A percentile compares a stretch with the other conserved stretches of the same genome.
phyloP scores from a whole-genome alignment of 1,284 basidiomycete species.

The Pyrrhoderma noxium region DNA sequence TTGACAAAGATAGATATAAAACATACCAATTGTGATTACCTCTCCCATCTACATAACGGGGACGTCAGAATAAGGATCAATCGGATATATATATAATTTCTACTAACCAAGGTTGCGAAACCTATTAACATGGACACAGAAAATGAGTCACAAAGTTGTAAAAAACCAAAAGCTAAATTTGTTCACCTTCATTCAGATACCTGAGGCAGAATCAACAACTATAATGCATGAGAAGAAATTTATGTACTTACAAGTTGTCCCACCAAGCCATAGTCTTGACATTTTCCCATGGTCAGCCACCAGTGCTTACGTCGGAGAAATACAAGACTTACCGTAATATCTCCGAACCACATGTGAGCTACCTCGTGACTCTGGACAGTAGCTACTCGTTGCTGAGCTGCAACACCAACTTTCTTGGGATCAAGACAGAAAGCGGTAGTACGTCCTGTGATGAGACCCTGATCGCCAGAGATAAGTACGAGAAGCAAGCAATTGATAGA shows the following conservation, averaged over 20 bases:
- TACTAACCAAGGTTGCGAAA: constrained; percentile 73
- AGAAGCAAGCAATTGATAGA: neutral
- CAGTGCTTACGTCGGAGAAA: constrained; percentile 31
- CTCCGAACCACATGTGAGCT: constrained; percentile 72
- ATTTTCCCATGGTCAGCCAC: constrained; percentile 14
- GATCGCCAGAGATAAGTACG: constrained; percentile 3
- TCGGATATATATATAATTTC: neutral
- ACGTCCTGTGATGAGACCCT: constrained; percentile 88
- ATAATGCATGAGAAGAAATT: neutral
- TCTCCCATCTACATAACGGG: constrained; percentile 67
- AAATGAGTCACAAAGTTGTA: too few relatives aligned
- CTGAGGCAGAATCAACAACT: neutral
- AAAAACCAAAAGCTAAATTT: constrained; percentile 1
- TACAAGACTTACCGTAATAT: constrained; percentile 58
- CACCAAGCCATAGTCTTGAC: constrained; percentile 94
- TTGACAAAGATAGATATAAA: constrained; percentile 1
- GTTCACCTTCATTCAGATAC: constrained; percentile 73
- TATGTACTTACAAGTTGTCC: constrained; percentile 54
- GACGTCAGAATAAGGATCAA: neutral
- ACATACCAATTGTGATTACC: constrained; percentile 77
- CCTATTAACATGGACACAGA: too few relatives aligned
- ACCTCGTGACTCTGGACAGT: constrained; percentile 79
- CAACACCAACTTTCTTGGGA: constrained; percentile 66
- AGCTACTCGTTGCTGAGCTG: constrained; percentile 76
- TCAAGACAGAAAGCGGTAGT: constrained; percentile 82